phyloP scores from a whole-genome alignment of 1,284 basidiomycete genomes.

The Peniophora sp. region DNA sequence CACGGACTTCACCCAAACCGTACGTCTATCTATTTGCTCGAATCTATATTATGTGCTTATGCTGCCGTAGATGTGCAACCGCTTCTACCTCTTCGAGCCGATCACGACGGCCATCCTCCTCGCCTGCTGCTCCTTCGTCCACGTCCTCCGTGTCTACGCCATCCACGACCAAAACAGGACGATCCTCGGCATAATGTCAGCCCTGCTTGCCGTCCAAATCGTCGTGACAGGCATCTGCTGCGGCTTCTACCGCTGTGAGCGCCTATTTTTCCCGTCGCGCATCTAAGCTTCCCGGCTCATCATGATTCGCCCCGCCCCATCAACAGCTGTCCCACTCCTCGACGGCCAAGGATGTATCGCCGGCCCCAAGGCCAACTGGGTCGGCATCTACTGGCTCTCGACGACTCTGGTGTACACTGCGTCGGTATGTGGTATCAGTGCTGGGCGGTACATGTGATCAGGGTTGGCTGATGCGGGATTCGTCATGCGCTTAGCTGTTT shows the following conservation, averaged over 20 bases:
- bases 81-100: conserved; percentile 78
- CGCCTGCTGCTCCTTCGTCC: conserved; percentile 60
- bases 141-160: conserved; percentile 68
- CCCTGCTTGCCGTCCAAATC: conserved; percentile 56
- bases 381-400: conserved; percentile 74
- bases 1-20: conserved; percentile 24
- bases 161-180: conserved; percentile 59
- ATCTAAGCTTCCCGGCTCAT: conserved; percentile 4
- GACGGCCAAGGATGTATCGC: conserved; percentile 77
- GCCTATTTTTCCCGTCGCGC: background rate
- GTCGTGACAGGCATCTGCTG: conserved; percentile 62
- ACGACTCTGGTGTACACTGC: conserved; percentile 64
- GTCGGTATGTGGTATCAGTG: conserved; percentile 34
- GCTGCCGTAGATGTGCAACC: conserved; percentile 42
- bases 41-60: background rate
- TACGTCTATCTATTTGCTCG: background rate
- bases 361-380: conserved; percentile 68
- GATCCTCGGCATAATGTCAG: conserved; percentile 47
- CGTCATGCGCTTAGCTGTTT: conserved; percentile 32
- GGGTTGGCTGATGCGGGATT: conserved; percentile 3
- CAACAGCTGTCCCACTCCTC: conserved; percentile 55
- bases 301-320: background rate
- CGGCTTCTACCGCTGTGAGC: conserved; percentile 65
- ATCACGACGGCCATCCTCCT: conserved; percentile 73
- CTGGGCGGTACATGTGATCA: too few species aligned